Evolutionary conservation across 2,329 filamentous ascomycete genomes (phyloP).

Genomic region (Penicillium sp.): DNA sequence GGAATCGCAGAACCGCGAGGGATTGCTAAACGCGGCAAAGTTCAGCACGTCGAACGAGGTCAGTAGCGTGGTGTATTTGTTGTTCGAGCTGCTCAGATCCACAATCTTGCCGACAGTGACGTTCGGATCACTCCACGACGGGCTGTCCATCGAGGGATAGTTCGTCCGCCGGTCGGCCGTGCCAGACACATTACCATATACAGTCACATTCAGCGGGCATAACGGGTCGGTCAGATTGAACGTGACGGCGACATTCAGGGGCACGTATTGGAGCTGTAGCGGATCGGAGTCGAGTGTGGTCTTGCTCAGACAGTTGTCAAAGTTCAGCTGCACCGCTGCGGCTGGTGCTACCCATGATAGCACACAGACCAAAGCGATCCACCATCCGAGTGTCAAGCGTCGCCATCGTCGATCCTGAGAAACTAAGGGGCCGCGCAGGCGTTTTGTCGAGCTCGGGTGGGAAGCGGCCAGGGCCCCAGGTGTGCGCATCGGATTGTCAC

Average conservation of each 20-base stretch:
- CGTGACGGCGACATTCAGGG: constrained; percentile 66
- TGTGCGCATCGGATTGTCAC: constrained; percentile 22
- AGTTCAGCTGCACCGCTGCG: constrained; percentile 65
- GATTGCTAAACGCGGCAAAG: constrained; percentile 63
- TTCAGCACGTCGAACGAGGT: constrained; percentile 68
- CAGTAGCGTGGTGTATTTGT: constrained; percentile 68
- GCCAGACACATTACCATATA: constrained; percentile 90
- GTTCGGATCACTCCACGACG: constrained; percentile 59
- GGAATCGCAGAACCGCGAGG: constrained; percentile 62
- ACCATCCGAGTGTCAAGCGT: constrained; percentile 14
- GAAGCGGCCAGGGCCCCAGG: constrained; percentile 1
- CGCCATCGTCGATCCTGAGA: constrained; percentile 13
- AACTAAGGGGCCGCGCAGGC: neutral
- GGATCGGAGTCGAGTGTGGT: constrained; percentile 57
- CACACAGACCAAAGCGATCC: constrained; percentile 23
- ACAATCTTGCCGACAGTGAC: constrained; percentile 72
- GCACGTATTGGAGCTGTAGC: constrained; percentile 70
- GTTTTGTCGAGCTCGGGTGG: neutral
- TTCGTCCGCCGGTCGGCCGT: constrained; percentile 47
- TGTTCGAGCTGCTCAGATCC: constrained; percentile 54
- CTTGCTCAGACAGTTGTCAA: constrained; percentile 73
- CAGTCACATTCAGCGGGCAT: constrained; percentile 68
- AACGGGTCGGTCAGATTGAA: constrained; percentile 61
- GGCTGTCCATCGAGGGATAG: constrained; percentile 58
- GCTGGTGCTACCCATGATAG: constrained; percentile 38